Percentiles rank a stretch among this genome's conserved stretches.
Evolutionary conservation across 768 basidiomycete genomes (phyloP).

Genomic region (Amanita inopinata): DNA sequence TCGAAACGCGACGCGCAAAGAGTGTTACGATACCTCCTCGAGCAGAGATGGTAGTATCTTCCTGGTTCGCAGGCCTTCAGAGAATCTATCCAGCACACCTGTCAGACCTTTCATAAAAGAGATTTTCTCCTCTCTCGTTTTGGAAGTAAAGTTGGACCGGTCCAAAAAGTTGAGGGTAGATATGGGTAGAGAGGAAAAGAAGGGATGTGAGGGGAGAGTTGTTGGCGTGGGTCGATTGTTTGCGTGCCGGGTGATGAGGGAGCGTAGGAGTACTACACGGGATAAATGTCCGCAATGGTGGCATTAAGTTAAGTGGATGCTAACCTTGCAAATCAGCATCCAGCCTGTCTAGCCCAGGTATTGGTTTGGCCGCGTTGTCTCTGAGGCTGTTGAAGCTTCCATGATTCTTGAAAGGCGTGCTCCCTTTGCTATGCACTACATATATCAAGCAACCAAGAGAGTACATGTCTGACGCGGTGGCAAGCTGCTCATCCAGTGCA

Average conservation of each 20-base stretch:
- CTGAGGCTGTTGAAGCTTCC: slow-evolving; percentile 63
- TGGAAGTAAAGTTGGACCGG: slow-evolving; percentile 88
- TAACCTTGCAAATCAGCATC: slow-evolving; percentile 69
- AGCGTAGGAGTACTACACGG: slow-evolving; percentile 59
- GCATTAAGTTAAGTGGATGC: slow-evolving; percentile 1
- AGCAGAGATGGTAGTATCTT: slow-evolving; percentile 89
- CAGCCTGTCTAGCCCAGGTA: slow-evolving; percentile 52
- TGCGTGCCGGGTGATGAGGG: slow-evolving; percentile 74
- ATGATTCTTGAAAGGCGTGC: slow-evolving; percentile 81
- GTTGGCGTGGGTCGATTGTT: slow-evolving; percentile 66
- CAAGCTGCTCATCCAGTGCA: slow-evolving; percentile 78
- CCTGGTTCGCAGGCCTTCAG: slow-evolving; percentile 73
- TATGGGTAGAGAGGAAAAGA: slow-evolving; percentile 93
- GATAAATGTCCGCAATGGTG: slow-evolving; percentile 4
- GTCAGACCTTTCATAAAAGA: slow-evolving; percentile 90
- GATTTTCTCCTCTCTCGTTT: slow-evolving; percentile 91
- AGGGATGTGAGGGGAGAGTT: slow-evolving; percentile 74
- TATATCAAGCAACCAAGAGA: slow-evolving; percentile 87
- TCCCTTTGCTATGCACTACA: slow-evolving; percentile 83
- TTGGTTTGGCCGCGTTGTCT: slow-evolving; percentile 54
- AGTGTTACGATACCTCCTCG: slow-evolving; percentile 60
- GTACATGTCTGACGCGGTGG: slow-evolving; percentile 88
- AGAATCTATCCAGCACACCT: slow-evolving; percentile 73
- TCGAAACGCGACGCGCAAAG: neutral
- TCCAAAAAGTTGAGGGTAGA: slow-evolving; percentile 95